These are phyloP conservation scores for Tylopilus rubrobrunneus DNA, from an alignment of 768 basidiomycete genomes.

Conservation along the genomic window DNA sequence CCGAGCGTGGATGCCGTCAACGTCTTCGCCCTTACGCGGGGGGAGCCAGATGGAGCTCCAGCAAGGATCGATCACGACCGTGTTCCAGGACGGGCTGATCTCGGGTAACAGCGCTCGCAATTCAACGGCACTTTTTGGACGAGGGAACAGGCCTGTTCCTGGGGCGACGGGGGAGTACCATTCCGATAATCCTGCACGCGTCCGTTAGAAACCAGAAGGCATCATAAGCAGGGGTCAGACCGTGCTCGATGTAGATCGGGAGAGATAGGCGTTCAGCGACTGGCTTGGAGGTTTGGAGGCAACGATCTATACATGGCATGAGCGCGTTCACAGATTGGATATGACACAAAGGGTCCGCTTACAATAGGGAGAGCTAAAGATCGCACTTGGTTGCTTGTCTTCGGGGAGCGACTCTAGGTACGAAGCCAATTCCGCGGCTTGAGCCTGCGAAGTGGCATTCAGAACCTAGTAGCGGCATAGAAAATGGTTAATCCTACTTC, in stretches of 20 bases:
- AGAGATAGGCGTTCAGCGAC: conserved; percentile 55
- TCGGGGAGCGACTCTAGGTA: conserved; percentile 63
- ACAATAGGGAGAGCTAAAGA: conserved; percentile 88
- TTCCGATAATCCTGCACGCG: conserved; percentile 55
- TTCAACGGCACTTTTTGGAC: conserved; percentile 53
- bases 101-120: conserved; percentile 51
- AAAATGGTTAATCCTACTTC: conserved; percentile 38
- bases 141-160: conserved; percentile 71
- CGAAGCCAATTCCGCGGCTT: conserved; percentile 68
- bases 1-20: conserved; percentile 60
- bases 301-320: conserved; percentile 56
- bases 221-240: conserved; percentile 33
- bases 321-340: neutral
- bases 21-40: conserved; percentile 68
- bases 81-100: conserved; percentile 62
- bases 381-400: conserved; percentile 66
- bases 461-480: neutral
- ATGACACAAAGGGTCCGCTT: conserved; percentile 13
- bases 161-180: conserved; percentile 75
- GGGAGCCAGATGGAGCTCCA: conserved; percentile 69
- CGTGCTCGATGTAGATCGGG: conserved; percentile 79
- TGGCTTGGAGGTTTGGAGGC: conserved; percentile 75
- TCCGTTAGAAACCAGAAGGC: neutral
- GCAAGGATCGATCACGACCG: conserved; percentile 57
- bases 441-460: conserved; percentile 38